Evolutionary conservation across 345 rosid genomes (phyloP).

Genomic region (Melaleuca alternifolia): DNA sequence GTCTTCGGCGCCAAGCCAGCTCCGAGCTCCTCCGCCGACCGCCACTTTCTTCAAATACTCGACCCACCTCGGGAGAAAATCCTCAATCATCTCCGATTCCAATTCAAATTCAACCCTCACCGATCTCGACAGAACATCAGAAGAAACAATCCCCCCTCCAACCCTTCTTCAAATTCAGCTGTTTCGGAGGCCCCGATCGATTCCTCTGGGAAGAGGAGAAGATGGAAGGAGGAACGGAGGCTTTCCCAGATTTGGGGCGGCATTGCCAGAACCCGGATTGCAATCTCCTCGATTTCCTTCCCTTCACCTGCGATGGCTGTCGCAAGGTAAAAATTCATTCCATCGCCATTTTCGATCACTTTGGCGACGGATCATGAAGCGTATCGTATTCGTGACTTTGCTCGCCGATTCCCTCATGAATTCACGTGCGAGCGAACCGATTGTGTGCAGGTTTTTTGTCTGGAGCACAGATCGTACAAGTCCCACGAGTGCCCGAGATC

Average conservation of each 20-base stretch:
- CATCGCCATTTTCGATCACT: too few relatives aligned
- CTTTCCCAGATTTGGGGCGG: slow-evolving; percentile 68
- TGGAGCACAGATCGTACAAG: slow-evolving; percentile 59
- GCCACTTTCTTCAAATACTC: neutral
- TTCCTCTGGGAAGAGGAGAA: neutral
- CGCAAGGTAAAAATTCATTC: slow-evolving; percentile 38
- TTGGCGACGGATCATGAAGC: too few relatives aligned
- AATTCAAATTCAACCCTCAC: neutral
- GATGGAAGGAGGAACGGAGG: slow-evolving; percentile 80
- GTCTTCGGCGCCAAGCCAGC: neutral
- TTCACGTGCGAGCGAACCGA: neutral
- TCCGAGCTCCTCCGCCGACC: neutral
- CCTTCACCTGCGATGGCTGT: slow-evolving; percentile 66
- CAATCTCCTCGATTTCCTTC: slow-evolving; percentile 76
- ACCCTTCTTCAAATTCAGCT: neutral
- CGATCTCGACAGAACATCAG: neutral
- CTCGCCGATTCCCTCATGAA: too few relatives aligned
- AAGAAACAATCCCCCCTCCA: neutral
- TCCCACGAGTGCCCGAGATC: slow-evolving; percentile 64
- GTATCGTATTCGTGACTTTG: too few relatives aligned
- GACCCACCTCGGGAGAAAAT: neutral
- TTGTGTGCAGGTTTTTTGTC: slow-evolving; percentile 49
- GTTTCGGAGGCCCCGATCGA: neutral
- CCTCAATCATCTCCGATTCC: neutral
- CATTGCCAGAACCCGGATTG: slow-evolving; percentile 72